Base-by-base conservation (phyloP, 306 rosid genomes). In the Lotus japonicus region DNA sequence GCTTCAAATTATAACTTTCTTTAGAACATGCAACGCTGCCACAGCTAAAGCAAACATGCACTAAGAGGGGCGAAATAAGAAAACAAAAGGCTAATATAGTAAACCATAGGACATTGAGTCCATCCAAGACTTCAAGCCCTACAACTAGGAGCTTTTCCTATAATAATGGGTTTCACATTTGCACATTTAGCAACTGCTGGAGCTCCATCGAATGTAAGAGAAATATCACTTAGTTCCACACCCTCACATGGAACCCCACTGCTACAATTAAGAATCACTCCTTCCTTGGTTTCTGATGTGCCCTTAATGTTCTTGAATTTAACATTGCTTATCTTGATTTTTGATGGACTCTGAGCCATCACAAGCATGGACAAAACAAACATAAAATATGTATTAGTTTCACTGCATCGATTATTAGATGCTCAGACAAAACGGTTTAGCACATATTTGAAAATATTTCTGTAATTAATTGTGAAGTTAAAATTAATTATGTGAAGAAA, bases 311-410 rank as follows among this genome's bases (percentile, higher is more conserved):
- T 71, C 70, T 63, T 83, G 79, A 83, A 81, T 60, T 62, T 79
- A 18, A 85, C 79, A 4, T 79, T 66, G 66, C 77, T 85, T 36
- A 88, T 71, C 80, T 75, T 84, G 10, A 85, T 58, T 26, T 61
- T 75, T 2, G 85, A 83, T 7, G 86, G 77, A 74, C 0, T 0
- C 81, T 80, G 11, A 1, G n/a, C 7, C 54, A 70, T 76, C 52
- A n/a, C n/a, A n/a, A n/a, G n/a, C n/a, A 5, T 21, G 5, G 13
- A 72, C 14, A 44, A 15, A 50, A 31, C 33, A 11, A 4, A 51
- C 10, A 26, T 10, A 41, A 59, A 14, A 7, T 50, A 7, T 12
- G 3, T 7, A n/a, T 16, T 6, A 13, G 52, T 9, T 23, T 11
- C 8, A 13, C 8, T 19, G 7, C 21, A 35, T 35, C 7, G 41